Evolutionary conservation across 306 rosid species (phyloP).

Genomic region (Ammopiptanthus mongolicus): DNA sequence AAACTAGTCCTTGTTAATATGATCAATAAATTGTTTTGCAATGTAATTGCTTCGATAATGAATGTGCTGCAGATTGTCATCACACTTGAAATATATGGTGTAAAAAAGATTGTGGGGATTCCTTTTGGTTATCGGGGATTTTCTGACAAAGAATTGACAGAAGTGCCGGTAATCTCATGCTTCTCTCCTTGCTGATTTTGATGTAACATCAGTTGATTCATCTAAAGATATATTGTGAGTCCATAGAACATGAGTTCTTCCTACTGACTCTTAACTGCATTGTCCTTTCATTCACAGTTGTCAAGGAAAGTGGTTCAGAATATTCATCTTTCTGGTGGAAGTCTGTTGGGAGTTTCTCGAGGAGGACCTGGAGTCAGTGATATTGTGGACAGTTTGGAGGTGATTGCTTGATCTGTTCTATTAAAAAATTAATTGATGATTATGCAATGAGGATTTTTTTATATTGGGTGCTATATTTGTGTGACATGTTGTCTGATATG

Average conservation of each 20-base stretch:
- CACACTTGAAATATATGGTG: slow-evolving; percentile 97
- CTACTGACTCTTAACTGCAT: slow-evolving; percentile 4
- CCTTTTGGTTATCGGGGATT: slow-evolving; percentile 98
- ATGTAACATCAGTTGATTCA: not conserved
- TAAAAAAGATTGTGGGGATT: slow-evolving; percentile 85
- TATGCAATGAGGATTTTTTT: slow-evolving; percentile 3
- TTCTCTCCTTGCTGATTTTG: slow-evolving; percentile 20
- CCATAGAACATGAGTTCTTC: slow-evolving; percentile 2
- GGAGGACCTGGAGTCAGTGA: slow-evolving; percentile 77
- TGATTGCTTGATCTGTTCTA: slow-evolving; percentile 19
- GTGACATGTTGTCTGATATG: slow-evolving; percentile 2
- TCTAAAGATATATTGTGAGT: not conserved
- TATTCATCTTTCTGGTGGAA: slow-evolving; percentile 99
- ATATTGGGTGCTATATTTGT: not conserved
- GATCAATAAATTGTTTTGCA: slow-evolving; percentile 1
- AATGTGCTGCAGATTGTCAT: slow-evolving; percentile 77
- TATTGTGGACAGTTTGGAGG: slow-evolving; percentile 86
- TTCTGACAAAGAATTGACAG: slow-evolving; percentile 70
- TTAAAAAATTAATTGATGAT: slow-evolving; percentile 6
- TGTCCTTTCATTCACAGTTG: slow-evolving; percentile 49
- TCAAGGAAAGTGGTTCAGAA: slow-evolving; percentile 94
- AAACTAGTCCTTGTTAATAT: slow-evolving; percentile 2
- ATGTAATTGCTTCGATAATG: slow-evolving; percentile 20
- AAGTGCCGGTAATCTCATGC: slow-evolving; percentile 60
- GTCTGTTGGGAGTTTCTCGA: slow-evolving; percentile 95